Percentiles rank a stretch among this genome's conserved stretches.
phyloP scores from a whole-genome alignment of 2,329 filamentous ascomycete genomes.

The Dactylellina leptospora region DNA sequence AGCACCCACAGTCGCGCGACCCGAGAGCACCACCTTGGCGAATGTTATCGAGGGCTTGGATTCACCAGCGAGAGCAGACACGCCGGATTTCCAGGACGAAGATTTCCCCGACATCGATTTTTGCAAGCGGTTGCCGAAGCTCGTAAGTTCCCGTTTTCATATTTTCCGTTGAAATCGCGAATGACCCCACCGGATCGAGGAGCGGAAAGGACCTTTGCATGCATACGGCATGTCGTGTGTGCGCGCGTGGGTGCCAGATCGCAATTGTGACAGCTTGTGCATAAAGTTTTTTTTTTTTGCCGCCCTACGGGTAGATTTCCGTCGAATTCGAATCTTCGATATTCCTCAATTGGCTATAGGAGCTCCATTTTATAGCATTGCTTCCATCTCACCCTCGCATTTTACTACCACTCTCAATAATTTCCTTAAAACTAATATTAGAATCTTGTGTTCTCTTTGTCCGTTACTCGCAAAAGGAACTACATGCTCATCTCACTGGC shows the following conservation, averaged over 20 bases:
- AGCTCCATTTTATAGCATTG: background rate
- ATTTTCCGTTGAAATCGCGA: conserved; percentile 3
- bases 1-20: conserved; percentile 12
- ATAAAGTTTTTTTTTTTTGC: conserved; percentile 19
- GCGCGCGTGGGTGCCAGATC: conserved; percentile 1
- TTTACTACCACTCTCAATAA: conserved; percentile 11
- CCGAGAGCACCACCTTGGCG: conserved; percentile 34
- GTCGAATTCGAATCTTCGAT: background rate
- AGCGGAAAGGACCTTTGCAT: background rate
- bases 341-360: background rate
- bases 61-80: conserved; percentile 17
- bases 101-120: conserved; percentile 55
- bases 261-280: conserved; percentile 33
- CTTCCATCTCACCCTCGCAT: background rate
- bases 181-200: background rate
- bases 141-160: conserved; percentile 51
- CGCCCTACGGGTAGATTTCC: too few relatives aligned
- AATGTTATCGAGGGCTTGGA: conserved; percentile 21
- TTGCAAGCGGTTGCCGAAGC: conserved; percentile 56
- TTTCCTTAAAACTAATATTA: conserved; percentile 51
- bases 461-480: conserved; percentile 62
- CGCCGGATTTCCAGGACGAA: conserved; percentile 37
- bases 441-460: conserved; percentile 32
- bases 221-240: conserved; percentile 30
- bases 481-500: conserved; percentile 82